Evolutionary conservation across 192 early-diverging fungal species (phyloP), one percentile per base, ranked within the genome.

Genomic region (Spinellus fusiger): DNA sequence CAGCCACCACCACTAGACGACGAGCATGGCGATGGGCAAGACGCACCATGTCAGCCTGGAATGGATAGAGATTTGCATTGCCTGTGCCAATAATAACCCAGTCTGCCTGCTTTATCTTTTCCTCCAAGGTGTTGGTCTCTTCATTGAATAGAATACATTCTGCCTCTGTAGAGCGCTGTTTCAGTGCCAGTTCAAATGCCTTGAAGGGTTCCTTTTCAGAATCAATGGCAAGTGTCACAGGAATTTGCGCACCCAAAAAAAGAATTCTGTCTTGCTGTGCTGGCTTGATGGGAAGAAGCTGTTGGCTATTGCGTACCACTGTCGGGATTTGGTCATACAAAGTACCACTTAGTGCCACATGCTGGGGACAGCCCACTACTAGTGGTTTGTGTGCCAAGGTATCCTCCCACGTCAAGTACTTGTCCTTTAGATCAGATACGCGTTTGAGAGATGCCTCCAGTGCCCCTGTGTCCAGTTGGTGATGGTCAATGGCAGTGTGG

Each of bases 181-280:
- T 31, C 7, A 74, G 32, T 15, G 62, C 34, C 1, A 62, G 48
- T 35, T 65, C 44, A 23, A 74, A 60, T 3, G 72, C 51, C n/a
- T 69, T 27, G 46, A 74, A 74, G 3, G 72, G 72, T 25, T 65
- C 62, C 4, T 54, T 32, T n/a, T 68, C 66, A 6, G 66, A 65
- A 46, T 74, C 72, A 26, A 74, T 74, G 27, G 72, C 72, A 10
- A 65, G 40, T 23, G 72, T 69, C 16, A 68, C 44, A 35, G 72
- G 64, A 7, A 74, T 64, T 53, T 74, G 67, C 12, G 72, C 66
- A 32, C 62, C 63, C 34, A 74, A 58, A 49, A 74, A 68, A 16
- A 69, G n/a, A 20, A 74, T 53, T 2, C 59, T 53, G 10, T 62
- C 51, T 4, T 64, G 9, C 3, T 23, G 23, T 13, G 37, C 49